Conservation (phyloP, 441 rosid genomes). For the Adansonia rubrostipa region DNA sequence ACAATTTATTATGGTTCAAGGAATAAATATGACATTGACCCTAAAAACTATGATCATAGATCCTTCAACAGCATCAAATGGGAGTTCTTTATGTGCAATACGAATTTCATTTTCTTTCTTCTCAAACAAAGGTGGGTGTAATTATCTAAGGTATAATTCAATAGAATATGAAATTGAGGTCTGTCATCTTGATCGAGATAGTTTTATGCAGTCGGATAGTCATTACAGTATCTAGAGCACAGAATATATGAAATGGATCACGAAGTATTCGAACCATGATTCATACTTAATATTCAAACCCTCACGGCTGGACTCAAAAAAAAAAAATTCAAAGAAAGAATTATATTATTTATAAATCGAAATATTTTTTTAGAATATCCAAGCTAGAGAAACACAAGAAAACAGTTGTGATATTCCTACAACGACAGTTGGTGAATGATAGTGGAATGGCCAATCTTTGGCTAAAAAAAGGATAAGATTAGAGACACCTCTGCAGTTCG, state of each 20-base stretch:
- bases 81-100: background rate
- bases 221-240: no score
- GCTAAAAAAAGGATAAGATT: background rate
- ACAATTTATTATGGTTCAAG: no score
- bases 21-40: no score
- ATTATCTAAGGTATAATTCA: background rate
- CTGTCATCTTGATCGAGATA: no score
- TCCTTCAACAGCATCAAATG: background rate
- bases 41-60: background rate
- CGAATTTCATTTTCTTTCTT: background rate
- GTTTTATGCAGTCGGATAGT: no score
- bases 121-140: background rate
- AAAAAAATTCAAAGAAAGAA: no score
- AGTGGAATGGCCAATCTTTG: background rate
- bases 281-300: no score
- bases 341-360: no score
- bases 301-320: background rate
- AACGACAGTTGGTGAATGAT: conserved; percentile 7
- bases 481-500: background rate
- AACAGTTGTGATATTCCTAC: background rate
- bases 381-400: conserved; percentile 3
- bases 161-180: conserved; percentile 1
- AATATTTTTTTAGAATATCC: background rate
- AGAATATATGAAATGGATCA: no score
- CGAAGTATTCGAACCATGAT: no score